These are phyloP conservation scores for Tulasnella sp. DNA, from an alignment of 768 basidiomycete genomes.

Conservation along the genomic window DNA sequence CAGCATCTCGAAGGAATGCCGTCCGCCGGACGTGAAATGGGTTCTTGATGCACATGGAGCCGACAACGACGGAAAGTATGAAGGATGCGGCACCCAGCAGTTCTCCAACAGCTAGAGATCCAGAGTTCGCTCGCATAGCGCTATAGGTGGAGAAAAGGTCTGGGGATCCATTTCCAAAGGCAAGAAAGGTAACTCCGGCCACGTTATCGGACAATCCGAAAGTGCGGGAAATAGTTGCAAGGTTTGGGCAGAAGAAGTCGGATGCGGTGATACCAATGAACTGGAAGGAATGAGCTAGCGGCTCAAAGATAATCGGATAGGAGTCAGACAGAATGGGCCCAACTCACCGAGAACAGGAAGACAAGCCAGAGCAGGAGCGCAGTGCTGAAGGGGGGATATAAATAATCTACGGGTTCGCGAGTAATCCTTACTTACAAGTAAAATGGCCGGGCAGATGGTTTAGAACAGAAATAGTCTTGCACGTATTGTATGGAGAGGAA, in stretches of 20 bases:
- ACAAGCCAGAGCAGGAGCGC: slow-evolving; percentile 64
- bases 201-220: slow-evolving; percentile 86
- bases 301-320: neutral
- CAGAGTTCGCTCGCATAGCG: slow-evolving; percentile 74
- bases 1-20: slow-evolving; percentile 86
- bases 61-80: slow-evolving; percentile 91
- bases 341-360: slow-evolving; percentile 67
- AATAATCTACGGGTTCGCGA: neutral
- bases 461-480: slow-evolving; percentile 56
- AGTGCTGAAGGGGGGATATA: slow-evolving; percentile 15
- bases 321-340: too few species aligned
- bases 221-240: slow-evolving; percentile 74
- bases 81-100: slow-evolving; percentile 91
- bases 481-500: slow-evolving; percentile 62
- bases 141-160: slow-evolving; percentile 95
- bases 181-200: slow-evolving; percentile 92
- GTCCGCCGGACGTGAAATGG: slow-evolving; percentile 74
- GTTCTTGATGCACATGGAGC: slow-evolving; percentile 94
- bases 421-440: slow-evolving; percentile 32
- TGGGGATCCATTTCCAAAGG: slow-evolving; percentile 94
- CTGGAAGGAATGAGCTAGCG: neutral
- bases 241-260: slow-evolving; percentile 95
- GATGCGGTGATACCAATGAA: slow-evolving; percentile 81
- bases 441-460: slow-evolving; percentile 40
- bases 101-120: slow-evolving; percentile 87